These are phyloP conservation scores for Stylosanthes scabra DNA, from an alignment of 331 rosid species.

Conservation along the genomic window DNA sequence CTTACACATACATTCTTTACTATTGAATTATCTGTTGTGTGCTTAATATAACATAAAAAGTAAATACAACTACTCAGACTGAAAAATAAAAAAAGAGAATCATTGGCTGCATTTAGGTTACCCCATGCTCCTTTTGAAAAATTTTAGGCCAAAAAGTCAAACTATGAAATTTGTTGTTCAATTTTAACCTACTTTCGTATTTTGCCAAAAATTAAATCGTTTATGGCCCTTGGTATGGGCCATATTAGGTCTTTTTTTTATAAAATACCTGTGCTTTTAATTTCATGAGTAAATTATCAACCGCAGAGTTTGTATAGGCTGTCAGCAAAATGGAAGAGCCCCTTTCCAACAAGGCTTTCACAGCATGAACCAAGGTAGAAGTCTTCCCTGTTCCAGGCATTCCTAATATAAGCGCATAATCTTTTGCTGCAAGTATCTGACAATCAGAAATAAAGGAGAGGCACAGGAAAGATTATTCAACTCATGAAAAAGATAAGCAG, in stretches of 20 bases:
- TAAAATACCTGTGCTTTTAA: constrained; percentile 76
- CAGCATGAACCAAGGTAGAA: constrained; percentile 98
- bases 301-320: constrained; percentile 93
- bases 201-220: constrained; percentile 14
- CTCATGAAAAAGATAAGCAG: constrained; percentile 9
- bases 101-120: constrained; percentile 5
- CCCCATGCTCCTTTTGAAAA: not conserved
- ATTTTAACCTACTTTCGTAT: not conserved
- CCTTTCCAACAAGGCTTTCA: constrained; percentile 89
- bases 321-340: constrained; percentile 95
- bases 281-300: constrained; percentile 93
- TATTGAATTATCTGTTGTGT: not conserved
- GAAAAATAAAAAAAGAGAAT: not conserved
- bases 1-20: not conserved
- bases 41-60: not conserved
- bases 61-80: not conserved
- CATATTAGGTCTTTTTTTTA: constrained; percentile 16
- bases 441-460: constrained; percentile 27
- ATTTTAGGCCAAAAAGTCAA: not conserved
- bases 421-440: constrained; percentile 94
- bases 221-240: not conserved
- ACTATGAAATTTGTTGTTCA: not conserved
- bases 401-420: constrained; percentile 92
- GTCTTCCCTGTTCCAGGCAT: constrained; percentile 99
- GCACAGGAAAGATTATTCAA: constrained; percentile 29